A percentile compares a stretch with the other conserved stretches of the same genome.
Conservation (phyloP, 768 basidiomycete genomes). For the Trametopsis cervina region DNA sequence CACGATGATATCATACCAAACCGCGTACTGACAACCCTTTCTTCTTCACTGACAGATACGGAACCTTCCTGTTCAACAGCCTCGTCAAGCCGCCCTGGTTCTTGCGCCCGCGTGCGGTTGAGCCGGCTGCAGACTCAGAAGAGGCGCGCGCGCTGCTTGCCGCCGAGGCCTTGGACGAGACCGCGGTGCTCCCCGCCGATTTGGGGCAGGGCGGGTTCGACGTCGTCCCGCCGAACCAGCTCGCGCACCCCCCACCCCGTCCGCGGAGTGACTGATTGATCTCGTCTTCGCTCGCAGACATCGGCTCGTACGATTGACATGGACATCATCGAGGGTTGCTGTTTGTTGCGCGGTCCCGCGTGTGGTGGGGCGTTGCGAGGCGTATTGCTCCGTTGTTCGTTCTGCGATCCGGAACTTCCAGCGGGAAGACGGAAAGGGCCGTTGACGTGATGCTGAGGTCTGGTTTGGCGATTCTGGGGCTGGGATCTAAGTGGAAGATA, state of each 20-base stretch:
- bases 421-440: too few relatives aligned
- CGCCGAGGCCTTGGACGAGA: constrained; percentile 73
- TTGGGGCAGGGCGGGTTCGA: constrained; percentile 82
- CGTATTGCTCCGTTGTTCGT: too few relatives aligned
- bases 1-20: background rate
- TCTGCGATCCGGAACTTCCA: too few relatives aligned
- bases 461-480: too few relatives aligned
- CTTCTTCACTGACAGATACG: constrained; percentile 47
- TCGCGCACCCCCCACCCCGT: background rate
- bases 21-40: background rate
- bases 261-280: background rate
- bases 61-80: constrained; percentile 93
- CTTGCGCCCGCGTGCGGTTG: constrained; percentile 37
- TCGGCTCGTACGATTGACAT: too few relatives aligned
- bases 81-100: constrained; percentile 65
- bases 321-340: too few relatives aligned
- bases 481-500: too few relatives aligned
- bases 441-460: too few relatives aligned
- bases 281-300: too few relatives aligned
- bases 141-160: constrained; percentile 37
- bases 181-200: constrained; percentile 74
- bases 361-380: too few relatives aligned
- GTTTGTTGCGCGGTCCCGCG: too few relatives aligned
- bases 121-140: constrained; percentile 22
- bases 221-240: constrained; percentile 45